A percentile compares a stretch with the other conserved stretches of the same genome.
These are phyloP conservation scores for Colletotrichum gigasporum DNA, from an alignment of 2,329 filamentous ascomycete genomes.

Conservation along the genomic window DNA sequence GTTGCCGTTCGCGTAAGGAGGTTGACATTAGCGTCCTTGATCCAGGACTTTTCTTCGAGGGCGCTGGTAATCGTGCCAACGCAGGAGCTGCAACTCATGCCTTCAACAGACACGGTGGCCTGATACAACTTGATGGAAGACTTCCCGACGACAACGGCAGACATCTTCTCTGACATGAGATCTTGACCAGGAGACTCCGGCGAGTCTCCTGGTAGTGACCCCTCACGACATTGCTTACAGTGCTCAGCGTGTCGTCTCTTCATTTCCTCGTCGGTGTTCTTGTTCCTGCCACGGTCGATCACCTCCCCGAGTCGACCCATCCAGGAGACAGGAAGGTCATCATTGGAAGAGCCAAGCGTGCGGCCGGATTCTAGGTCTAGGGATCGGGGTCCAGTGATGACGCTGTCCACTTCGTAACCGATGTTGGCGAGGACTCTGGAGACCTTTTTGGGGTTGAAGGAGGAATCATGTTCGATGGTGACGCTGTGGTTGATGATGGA, in stretches of 20 bases:
- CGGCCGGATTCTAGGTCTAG: neutral
- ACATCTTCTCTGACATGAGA: neutral
- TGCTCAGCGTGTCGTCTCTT: constrained; percentile 3
- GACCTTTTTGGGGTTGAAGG: constrained; percentile 55
- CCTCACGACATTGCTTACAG: neutral
- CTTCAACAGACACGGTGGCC: constrained; percentile 31
- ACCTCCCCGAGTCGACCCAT: neutral
- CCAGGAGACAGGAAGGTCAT: neutral
- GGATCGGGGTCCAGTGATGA: constrained; percentile 37
- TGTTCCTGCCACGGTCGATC: neutral
- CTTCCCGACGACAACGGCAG: neutral
- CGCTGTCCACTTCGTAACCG: constrained; percentile 67
- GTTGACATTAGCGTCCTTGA: constrained; percentile 57
- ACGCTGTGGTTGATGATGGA: constrained; percentile 51
- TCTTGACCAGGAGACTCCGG: too few species aligned
- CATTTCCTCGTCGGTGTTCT: neutral
- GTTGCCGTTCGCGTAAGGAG: constrained; percentile 23
- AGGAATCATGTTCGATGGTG: constrained; percentile 61
- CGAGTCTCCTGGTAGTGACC: too few species aligned
- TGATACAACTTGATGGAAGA: neutral
- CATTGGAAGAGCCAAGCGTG: neutral
- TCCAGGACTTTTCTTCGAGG: constrained; percentile 51
- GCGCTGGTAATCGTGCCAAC: constrained; percentile 37
- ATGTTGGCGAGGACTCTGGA: constrained; percentile 59
- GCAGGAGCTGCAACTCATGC: constrained; percentile 31